These are phyloP conservation scores for Microglena sp. DNA, from an alignment of 139 green algal genomes.

Conservation along the genomic window DNA sequence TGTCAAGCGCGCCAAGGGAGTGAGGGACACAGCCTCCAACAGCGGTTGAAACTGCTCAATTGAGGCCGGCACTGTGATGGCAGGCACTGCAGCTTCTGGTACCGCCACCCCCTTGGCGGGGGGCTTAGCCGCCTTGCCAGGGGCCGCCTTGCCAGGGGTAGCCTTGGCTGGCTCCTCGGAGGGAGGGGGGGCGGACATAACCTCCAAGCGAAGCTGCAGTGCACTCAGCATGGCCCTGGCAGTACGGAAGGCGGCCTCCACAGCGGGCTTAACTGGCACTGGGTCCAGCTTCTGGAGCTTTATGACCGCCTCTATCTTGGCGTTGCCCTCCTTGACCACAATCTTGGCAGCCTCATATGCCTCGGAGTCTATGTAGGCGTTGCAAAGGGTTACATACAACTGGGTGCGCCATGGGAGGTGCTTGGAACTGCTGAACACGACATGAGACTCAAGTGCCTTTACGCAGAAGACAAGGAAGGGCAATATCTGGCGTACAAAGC, in stretches of 20 bases:
- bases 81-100: background rate
- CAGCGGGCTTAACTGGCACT: conserved; percentile 30
- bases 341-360: conserved; percentile 7
- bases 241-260: conserved; percentile 21
- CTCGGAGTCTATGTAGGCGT: conserved; percentile 15
- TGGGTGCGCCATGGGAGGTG: conserved; percentile 45
- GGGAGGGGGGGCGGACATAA: conserved; percentile 4
- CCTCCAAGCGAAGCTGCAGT: conserved; percentile 29
- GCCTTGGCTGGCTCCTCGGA: background rate
- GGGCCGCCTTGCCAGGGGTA: background rate
- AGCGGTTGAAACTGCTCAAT: conserved; percentile 14
- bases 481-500: conserved; percentile 35
- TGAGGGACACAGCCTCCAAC: conserved; percentile 11
- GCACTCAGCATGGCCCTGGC: conserved; percentile 24
- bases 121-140: conserved; percentile 1
- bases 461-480: conserved; percentile 37
- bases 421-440: conserved; percentile 29
- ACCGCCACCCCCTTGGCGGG: conserved; percentile 1
- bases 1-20: conserved; percentile 9
- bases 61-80: background rate
- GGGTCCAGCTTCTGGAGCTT: conserved; percentile 43
- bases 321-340: conserved; percentile 22
- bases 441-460: conserved; percentile 33
- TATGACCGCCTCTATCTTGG: conserved; percentile 29
- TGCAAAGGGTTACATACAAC: conserved; percentile 26